Percentiles rank a stretch among this genome's conserved stretches.
Conservation (phyloP, 768 basidiomycete species). For the Leccinum obscurum region DNA sequence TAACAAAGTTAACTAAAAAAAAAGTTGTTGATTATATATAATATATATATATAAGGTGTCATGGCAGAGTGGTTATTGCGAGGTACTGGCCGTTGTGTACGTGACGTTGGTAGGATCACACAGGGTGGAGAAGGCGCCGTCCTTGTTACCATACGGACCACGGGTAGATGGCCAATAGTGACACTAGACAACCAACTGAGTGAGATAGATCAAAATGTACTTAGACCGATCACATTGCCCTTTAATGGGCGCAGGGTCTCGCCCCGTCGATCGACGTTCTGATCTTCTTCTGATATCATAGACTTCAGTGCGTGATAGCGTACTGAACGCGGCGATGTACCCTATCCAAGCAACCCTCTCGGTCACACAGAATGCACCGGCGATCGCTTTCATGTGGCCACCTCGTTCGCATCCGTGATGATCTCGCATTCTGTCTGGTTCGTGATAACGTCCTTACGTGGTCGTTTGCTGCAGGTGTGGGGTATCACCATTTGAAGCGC, state of each 20-base stretch:
- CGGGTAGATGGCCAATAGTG: too few species aligned
- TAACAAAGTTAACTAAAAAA: too few species aligned
- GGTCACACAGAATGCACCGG: slow-evolving; percentile 40
- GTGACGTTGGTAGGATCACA: too few species aligned
- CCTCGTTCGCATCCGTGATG: slow-evolving; percentile 35
- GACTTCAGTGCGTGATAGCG: neutral
- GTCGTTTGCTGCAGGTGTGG: slow-evolving; percentile 38
- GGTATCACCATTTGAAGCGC: slow-evolving; percentile 46
- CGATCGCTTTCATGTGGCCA: slow-evolving; percentile 46
- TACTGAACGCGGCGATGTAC: slow-evolving; percentile 33
- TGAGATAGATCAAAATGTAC: neutral
- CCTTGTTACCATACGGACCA: too few species aligned
- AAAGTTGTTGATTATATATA: too few species aligned
- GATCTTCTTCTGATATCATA: neutral
- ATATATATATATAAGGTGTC: too few species aligned
- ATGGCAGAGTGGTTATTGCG: too few species aligned
- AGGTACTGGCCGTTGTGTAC: too few species aligned
- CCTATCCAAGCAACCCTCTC: slow-evolving; percentile 49
- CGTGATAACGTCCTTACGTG: neutral
- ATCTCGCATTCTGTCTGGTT: neutral
- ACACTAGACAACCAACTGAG: neutral
- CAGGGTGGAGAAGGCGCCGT: too few species aligned
- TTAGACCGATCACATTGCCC: neutral
- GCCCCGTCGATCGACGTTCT: neutral
- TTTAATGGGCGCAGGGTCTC: slow-evolving; percentile 3